Evolutionary conservation across 345 rosid genomes (phyloP), one percentile per base, ranked within the genome.

Genomic region (Orychophragmus violaceus): DNA sequence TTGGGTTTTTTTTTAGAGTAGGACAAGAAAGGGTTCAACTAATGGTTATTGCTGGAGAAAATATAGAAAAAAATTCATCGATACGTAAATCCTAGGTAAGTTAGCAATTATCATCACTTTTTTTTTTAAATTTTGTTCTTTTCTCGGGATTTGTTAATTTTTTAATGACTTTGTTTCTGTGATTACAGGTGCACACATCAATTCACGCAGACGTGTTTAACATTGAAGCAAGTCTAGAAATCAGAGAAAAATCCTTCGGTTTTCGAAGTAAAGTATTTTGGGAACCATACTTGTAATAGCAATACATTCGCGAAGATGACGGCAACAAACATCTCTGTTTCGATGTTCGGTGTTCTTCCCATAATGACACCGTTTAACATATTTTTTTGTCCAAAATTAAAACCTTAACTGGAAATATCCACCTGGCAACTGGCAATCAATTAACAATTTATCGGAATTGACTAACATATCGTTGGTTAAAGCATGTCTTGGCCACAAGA

Each of bases 11-110:
- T 52, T 58, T 79, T 0, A 83, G 69, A 48, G 21, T 72, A 11
- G 82, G 78, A 6, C 66, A 62, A 9, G 90, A 87, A 16, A 88
- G 84, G 79, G 80, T 27, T 71, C 77, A 2, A 50, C 50, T 28
- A 95, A 89, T 79, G 98, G 96, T 5, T 72, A 69, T 52, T 72
- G 77, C 82, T 92, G 98, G 98, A 83, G 98, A 71, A 92, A 92
- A 58, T 92, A 92, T 37, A 96, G 98, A 92, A 92, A 54, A 84
- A 77, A 51, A 92, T 92, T 61, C 90, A 82, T 54, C 96, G 95
- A 64, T 76, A 89, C 35, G 82, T 42, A 3, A 75, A 56, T 71
- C 98, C 96, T 2, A 87, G 96, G 98, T 89, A 33, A 42, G 10
- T 35, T 3, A 53, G 28, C 8, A 41, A 22, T 24, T 2, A 5